These are phyloP conservation scores for Leccinum huronense DNA, from an alignment of 1,284 basidiomycete genomes.

Conservation along the genomic window DNA sequence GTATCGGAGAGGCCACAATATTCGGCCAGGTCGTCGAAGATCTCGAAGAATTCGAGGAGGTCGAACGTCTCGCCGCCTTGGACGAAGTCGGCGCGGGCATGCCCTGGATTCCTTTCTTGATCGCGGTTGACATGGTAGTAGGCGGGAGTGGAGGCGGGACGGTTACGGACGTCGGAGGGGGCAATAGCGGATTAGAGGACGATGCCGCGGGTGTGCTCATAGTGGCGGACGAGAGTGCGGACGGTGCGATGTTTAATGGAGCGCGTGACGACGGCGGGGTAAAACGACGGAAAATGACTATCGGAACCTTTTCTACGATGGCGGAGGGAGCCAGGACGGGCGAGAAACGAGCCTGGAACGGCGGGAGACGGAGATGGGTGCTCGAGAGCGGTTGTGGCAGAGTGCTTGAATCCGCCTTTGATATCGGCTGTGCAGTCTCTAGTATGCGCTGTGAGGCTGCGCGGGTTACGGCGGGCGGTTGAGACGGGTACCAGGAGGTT, in stretches of 20 bases:
- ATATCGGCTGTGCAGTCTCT: neutral
- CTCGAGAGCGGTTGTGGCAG: too few relatives aligned
- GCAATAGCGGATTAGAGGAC: neutral
- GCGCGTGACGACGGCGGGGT: neutral
- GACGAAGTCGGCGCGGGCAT: constrained; percentile 8
- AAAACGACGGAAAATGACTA: neutral
- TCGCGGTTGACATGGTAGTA: neutral
- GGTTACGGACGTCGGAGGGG: neutral
- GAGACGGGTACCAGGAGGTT: neutral
- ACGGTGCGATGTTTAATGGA: neutral
- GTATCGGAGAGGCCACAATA: neutral
- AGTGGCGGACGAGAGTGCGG: neutral
- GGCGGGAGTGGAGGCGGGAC: neutral
- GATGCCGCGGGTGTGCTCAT: neutral
- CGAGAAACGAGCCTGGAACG: neutral
- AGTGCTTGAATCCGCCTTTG: neutral
- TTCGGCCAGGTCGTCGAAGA: constrained; percentile 9
- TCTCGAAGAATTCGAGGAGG: constrained; percentile 10
- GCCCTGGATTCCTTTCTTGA: neutral
- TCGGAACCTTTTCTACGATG: neutral
- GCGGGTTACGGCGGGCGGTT: neutral
- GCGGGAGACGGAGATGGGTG: neutral
- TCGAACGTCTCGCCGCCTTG: constrained; percentile 12
- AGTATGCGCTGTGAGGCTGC: neutral
- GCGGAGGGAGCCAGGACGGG: neutral